Base-by-base conservation (phyloP, 371 early-diverging fungal species). In the Actinomucor elegans region DNA sequence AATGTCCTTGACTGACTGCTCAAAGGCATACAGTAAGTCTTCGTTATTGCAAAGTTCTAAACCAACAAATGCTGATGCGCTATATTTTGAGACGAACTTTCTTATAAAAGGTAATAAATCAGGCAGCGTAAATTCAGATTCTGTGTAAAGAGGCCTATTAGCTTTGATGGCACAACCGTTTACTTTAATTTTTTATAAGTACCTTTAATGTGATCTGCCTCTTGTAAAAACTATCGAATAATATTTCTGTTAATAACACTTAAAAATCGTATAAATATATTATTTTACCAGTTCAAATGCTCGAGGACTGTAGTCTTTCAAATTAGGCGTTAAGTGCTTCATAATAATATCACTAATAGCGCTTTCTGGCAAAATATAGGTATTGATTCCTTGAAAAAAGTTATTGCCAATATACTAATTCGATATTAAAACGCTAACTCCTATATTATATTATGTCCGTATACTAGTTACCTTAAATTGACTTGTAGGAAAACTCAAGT, bases 261-360 rank as follows among this genome's bases (percentile, higher is more conserved):
- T n/a, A n/a, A n/a, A n/a, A n/a, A n/a, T n/a, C n/a, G 18, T 23
- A 10, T 1, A 10, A 7, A 15, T 26, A 10, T n/a, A 23, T 4
- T 15, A 20, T 35, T 37, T 38, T 64, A 69, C 73, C 37, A 48
- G 35, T 32, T 51, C 36, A 23, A 58, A 48, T 9, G 52, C 43
- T 17, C 66, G 52, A 5, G 55, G 45, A 18, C 45, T 59, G 28
- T 63, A 66, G 3, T 21, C 11, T 11, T 61, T 50, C 10, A 73
- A 47, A n/a, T 73, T 66, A 0, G 65, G 69, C 2, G 54, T 66
- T 27, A 73, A 31, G 5, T 64, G 55, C 37, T 69, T 66, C 17
- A 55, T 27, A 8, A 61, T 51, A 1, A 47, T 5, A 10, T 54
- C 26, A 2, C 2, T 4, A 14, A 59, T 2, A 4, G 23, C 8